Percentiles rank a stretch among this genome's conserved stretches.
phyloP scores from a whole-genome alignment of 2,329 filamentous ascomycete species.

The Ophiostoma perfectum region DNA sequence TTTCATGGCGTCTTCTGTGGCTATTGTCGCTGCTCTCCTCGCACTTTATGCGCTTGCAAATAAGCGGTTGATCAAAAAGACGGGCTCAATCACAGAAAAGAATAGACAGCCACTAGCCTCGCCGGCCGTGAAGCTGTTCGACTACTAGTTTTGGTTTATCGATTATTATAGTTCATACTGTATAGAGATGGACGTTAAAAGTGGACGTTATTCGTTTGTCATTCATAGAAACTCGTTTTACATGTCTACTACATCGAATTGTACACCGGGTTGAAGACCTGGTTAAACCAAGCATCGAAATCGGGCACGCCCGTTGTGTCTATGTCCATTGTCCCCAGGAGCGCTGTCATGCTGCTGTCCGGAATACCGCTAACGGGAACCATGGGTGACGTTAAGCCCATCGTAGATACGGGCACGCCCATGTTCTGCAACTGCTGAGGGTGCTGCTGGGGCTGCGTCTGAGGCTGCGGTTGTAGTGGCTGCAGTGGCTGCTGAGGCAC shows the following conservation, averaged over 20 bases:
- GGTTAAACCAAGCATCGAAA: not conserved
- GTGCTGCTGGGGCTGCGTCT: not conserved
- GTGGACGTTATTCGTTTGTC: not conserved
- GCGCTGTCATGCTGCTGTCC: not conserved
- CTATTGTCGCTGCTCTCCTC: not conserved
- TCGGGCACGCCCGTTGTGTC: not conserved
- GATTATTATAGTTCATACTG: too few relatives aligned
- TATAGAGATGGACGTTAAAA: too few relatives aligned
- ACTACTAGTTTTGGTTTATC: not conserved
- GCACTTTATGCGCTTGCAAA: not conserved
- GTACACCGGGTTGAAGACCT: not conserved
- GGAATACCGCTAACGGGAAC: not conserved
- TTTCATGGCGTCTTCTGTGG: slow-evolving; percentile 20
- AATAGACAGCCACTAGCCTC: not conserved
- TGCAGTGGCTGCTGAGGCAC: not conserved
- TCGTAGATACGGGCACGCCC: not conserved
- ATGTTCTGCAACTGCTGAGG: not conserved
- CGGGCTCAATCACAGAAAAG: not conserved
- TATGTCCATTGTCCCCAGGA: not conserved
- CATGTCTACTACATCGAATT: not conserved
- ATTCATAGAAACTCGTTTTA: not conserved
- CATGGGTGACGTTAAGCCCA: not conserved
- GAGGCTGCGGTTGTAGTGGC: too few relatives aligned
- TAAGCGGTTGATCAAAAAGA: not conserved
- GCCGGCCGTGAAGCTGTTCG: not conserved